phyloP scores from a whole-genome alignment of 2,329 filamentous ascomycete species.

The Aspergillus brasiliensis region DNA sequence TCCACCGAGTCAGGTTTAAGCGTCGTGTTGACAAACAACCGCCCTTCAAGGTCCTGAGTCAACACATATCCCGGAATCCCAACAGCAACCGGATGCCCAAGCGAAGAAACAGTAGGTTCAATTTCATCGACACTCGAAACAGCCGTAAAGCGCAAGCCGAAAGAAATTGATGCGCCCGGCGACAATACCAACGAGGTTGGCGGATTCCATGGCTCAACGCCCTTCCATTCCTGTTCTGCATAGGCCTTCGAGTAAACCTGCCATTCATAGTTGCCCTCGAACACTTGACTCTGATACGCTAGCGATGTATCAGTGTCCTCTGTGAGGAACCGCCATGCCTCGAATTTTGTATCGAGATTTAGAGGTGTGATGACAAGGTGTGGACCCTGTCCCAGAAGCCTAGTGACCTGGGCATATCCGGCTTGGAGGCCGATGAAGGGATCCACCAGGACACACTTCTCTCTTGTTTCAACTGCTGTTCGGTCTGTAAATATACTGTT shows the following conservation, averaged over 20 bases:
- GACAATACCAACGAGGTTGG: slow-evolving; percentile 51
- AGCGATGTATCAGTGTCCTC: slow-evolving; percentile 48
- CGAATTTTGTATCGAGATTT: slow-evolving; percentile 49
- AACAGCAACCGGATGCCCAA: slow-evolving; percentile 37
- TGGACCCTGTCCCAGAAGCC: slow-evolving; percentile 55
- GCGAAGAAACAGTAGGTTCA: slow-evolving; percentile 49
- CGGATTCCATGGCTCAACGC: slow-evolving; percentile 56
- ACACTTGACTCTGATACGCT: slow-evolving; percentile 56
- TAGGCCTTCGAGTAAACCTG: slow-evolving; percentile 57
- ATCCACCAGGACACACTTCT: slow-evolving; percentile 58
- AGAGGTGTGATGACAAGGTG: slow-evolving; percentile 59
- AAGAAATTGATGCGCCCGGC: slow-evolving; percentile 49
- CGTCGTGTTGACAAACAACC: slow-evolving; percentile 44
- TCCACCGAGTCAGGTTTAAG: not conserved
- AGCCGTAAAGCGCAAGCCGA: slow-evolving; percentile 57
- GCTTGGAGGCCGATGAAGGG: slow-evolving; percentile 64
- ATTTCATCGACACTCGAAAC: slow-evolving; percentile 45
- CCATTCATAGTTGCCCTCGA: slow-evolving; percentile 65
- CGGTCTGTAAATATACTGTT: slow-evolving; percentile 64
- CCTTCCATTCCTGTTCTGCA: slow-evolving; percentile 59
- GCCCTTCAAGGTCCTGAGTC: slow-evolving; percentile 49
- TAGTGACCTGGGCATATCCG: slow-evolving; percentile 58
- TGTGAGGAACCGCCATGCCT: slow-evolving; percentile 57
- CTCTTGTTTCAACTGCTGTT: slow-evolving; percentile 51
- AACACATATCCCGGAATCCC: slow-evolving; percentile 54